Base-by-base conservation (phyloP, 257 asterid genomes). In the Forsythia viridissima region DNA sequence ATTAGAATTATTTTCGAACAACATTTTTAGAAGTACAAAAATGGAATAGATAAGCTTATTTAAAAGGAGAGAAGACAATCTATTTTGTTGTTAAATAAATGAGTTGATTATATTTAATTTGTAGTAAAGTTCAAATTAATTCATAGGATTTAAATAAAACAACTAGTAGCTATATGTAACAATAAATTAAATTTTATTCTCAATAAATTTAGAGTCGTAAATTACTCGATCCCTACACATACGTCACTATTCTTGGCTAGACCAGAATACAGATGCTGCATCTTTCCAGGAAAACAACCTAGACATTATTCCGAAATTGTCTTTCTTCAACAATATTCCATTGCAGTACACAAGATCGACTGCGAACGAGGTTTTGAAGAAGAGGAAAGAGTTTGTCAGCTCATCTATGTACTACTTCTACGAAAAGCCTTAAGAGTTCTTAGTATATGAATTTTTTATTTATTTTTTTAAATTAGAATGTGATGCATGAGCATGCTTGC, bases 361-460 rank as follows among this genome's bases (percentile, higher is more conserved):
- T 6, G 85, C 88, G 66, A 87, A 82, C 6, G 85, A 92, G 75
- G 90, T 92, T 34, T 69, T 82, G 79, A 76, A 79, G 70, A 92
- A 90, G 85, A 83, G 95, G 71, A 89, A 81, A 70, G 86, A 90
- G 67, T 92, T 87, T 82, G 93, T 90, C 66, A 90, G 93, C 89
- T 95, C 97, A 48, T 89, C 97, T 82, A 90, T 89, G 88, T 84
- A 86, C 77, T 78, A 85, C 82, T 85, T 85, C 76, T 90, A 92
- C 78, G 74, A 76, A 38, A 85, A 89, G 57, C 96, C 97, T 24
- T 92, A 24, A 24, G 77, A 88, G 95, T 85, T 61, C 21, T 21
- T 38, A 20, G 34, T n/a, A 3, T 6, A n/a, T n/a, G 66, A 57
- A 18, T 24, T 24, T 24, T 24, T 24, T 24, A 18, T 55, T 0